Evolutionary conservation across 2,329 filamentous ascomycete species (phyloP), one percentile per base, ranked within the genome.

Genomic region (Dactylellina leptospora): DNA sequence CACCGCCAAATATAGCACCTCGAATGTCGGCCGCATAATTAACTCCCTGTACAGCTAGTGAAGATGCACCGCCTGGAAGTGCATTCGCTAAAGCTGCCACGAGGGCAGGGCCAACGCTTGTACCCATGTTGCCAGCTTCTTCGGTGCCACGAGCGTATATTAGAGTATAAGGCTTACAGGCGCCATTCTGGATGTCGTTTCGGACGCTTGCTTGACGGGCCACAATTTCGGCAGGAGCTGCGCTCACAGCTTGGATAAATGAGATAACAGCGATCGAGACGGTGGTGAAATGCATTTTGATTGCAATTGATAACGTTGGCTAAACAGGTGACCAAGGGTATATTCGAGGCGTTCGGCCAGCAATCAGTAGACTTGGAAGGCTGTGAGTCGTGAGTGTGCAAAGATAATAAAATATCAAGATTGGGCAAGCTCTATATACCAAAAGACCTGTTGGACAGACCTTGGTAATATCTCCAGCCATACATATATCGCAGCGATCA

Each of bases 61-160:
- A 40, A 25, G 70, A 63, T 33, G 50, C 48, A 5, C 59, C 68
- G 18, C 60, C 53, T 25, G 61, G 69, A 51, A 77, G 48, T 1
- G 58, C 51, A 4, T 22, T 42, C 11, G 55, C 48, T 1, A 79
- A 71, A 6, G 77, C 75, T 0, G 72, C 45, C 45, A 75, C 74
- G 38, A 78, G 75, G 10, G 72, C 64, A 3, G 77, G 75, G 1
- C 77, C 78, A n/a, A 75, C 75, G 9, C 77, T n/a, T n/a, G n/a
- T 40, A 22, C 63, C 62, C 16, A 78, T 63, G 56, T 78, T 78
- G n/a, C 76, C 77, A 11, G 25, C 60, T 30, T 78, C 77, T 20
- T 51, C 59, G 0, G 77, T 78, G 16, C 77, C 78, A 18, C 78
- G 73, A 20, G 76, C 77, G 42, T 75, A 78, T 42, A 78, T 58